A percentile compares a stretch with the other conserved stretches of the same genome.
These are phyloP conservation scores for Tausonia pullulans DNA, from an alignment of 1,284 basidiomycete genomes.

Conservation along the genomic window DNA sequence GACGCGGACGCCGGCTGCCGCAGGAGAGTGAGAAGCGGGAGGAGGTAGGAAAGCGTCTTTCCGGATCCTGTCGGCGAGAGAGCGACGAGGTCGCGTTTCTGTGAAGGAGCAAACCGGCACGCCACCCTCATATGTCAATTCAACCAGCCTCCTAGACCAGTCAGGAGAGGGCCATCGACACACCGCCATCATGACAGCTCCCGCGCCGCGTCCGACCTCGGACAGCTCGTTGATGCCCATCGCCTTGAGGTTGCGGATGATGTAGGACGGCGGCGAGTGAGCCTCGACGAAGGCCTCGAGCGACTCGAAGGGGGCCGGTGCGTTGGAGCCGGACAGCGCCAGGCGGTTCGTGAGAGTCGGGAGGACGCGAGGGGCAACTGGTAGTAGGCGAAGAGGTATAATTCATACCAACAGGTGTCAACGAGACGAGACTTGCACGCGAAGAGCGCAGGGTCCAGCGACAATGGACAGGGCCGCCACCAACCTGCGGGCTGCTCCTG, in stretches of 20 bases:
- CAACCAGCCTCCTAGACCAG: slow-evolving; percentile 18
- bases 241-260: slow-evolving; percentile 51
- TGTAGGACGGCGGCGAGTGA: slow-evolving; percentile 45
- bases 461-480: no score
- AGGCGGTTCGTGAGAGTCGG: slow-evolving; percentile 44
- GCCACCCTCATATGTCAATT: slow-evolving; percentile 27
- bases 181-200: slow-evolving; percentile 16
- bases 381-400: no score
- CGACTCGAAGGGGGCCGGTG: slow-evolving; percentile 47
- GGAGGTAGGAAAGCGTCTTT: slow-evolving; percentile 80
- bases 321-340: slow-evolving; percentile 52
- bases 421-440: no score
- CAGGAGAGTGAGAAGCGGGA: slow-evolving; percentile 63
- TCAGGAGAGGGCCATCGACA: slow-evolving; percentile 9
- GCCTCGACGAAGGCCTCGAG: slow-evolving; percentile 49
- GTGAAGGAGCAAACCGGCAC: slow-evolving; percentile 19
- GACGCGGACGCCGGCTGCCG: slow-evolving; percentile 44
- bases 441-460: no score
- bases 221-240: slow-evolving; percentile 42
- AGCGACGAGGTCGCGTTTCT: slow-evolving; percentile 71
- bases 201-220: slow-evolving; percentile 15
- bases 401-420: no score
- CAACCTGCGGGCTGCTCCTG: no score
- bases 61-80: slow-evolving; percentile 91
- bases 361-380: slow-evolving; percentile 12